These are phyloP conservation scores for Microcyclospora pomicola DNA, from an alignment of 2,329 filamentous ascomycete species.

Conservation along the genomic window DNA sequence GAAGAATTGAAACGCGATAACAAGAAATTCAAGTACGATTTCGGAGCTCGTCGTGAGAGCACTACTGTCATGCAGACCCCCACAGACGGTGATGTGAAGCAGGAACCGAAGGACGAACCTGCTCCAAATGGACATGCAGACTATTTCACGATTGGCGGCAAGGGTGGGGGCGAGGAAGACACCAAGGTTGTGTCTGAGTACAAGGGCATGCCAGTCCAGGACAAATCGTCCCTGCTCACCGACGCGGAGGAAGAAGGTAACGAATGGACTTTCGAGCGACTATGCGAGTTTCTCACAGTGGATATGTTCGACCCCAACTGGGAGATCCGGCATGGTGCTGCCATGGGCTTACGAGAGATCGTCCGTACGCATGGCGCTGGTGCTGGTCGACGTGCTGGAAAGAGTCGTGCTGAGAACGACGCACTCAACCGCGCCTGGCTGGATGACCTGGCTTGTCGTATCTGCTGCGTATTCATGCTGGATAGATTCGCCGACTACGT, in stretches of 20 bases:
- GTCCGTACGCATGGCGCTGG: constrained; percentile 82
- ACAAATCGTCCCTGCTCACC: constrained; percentile 73
- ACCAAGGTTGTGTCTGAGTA: constrained; percentile 89
- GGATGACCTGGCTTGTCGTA: constrained; percentile 83
- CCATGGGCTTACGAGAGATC: constrained; percentile 86
- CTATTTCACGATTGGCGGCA: constrained; percentile 81
- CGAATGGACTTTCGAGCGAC: constrained; percentile 87
- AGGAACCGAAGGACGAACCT: constrained; percentile 41
- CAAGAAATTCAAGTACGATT: constrained; percentile 65
- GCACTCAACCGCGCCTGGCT: constrained; percentile 71
- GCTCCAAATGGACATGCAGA: constrained; percentile 50
- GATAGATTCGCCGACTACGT: constrained; percentile 97
- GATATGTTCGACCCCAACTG: constrained; percentile 88
- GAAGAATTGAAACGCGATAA: constrained; percentile 77
- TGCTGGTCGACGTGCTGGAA: constrained; percentile 64
- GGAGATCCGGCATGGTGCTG: constrained; percentile 92
- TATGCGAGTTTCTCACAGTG: constrained; percentile 86
- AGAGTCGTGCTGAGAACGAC: constrained; percentile 61
- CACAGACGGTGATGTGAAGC: constrained; percentile 41
- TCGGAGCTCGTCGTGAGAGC: constrained; percentile 50
- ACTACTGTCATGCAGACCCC: constrained; percentile 43
- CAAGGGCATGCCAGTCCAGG: constrained; percentile 66
- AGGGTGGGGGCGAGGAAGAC: constrained; percentile 62
- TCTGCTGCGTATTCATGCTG: constrained; percentile 92
- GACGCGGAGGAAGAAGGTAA: constrained; percentile 63